phyloP scores from a whole-genome alignment of 306 rosid species.

The Pyrus betulifolia region DNA sequence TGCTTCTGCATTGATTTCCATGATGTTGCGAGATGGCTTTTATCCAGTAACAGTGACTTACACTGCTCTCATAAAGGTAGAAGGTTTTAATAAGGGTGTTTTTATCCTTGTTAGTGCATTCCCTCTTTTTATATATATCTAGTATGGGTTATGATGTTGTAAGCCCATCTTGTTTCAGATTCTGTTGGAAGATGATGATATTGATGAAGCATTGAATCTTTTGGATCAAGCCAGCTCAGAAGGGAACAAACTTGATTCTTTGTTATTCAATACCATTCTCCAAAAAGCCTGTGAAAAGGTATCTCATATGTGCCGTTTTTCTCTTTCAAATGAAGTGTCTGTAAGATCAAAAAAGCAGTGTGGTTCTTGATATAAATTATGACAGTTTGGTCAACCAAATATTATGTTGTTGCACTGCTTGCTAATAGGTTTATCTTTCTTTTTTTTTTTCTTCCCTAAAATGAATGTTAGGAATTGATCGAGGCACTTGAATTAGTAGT shows the following conservation, averaged over 20 bases:
- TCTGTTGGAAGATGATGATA: slow-evolving; percentile 45
- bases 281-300: slow-evolving; percentile 53
- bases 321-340: neutral
- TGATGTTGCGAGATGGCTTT: slow-evolving; percentile 76
- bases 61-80: slow-evolving; percentile 61
- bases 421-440: neutral
- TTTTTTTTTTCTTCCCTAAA: slow-evolving; percentile 8
- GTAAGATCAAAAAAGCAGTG: neutral
- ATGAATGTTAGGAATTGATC: slow-evolving; percentile 49
- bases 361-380: neutral
- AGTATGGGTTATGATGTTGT: neutral
- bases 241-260: slow-evolving; percentile 48
- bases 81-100: neutral
- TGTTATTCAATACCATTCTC: slow-evolving; percentile 58
- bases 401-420: too few relatives aligned
- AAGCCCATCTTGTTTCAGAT: slow-evolving; percentile 44
- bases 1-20: slow-evolving; percentile 53
- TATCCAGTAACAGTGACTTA: slow-evolving; percentile 40
- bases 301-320: slow-evolving; percentile 13
- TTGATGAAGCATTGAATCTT: slow-evolving; percentile 49
- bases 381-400: too few relatives aligned
- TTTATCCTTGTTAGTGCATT: neutral
- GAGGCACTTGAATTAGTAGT: slow-evolving; percentile 65
- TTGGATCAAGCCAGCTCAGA: slow-evolving; percentile 58
- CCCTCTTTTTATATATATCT: neutral